Evolutionary conservation across 441 rosid genomes (phyloP).

Genomic region (Populus tomentosa): DNA sequence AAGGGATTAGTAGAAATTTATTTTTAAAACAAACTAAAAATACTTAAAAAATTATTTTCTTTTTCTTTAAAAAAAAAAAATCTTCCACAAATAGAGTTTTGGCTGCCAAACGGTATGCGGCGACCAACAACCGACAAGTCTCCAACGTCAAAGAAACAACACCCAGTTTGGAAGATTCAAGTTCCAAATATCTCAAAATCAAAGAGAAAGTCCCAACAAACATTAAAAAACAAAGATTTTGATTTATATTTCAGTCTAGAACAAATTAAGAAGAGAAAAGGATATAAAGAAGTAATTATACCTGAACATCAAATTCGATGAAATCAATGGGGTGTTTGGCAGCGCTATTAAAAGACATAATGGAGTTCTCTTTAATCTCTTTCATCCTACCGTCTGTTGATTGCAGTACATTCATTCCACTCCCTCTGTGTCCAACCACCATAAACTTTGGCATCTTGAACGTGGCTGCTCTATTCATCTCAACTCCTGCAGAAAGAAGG

Average conservation of each 20-base stretch:
- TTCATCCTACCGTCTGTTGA: slow-evolving; percentile 65
- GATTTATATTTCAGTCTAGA: background rate
- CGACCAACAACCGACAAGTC: background rate
- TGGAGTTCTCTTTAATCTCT: slow-evolving; percentile 69
- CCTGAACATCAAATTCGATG: slow-evolving; percentile 97
- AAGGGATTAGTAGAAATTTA: too few relatives aligned
- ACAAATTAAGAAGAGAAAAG: background rate
- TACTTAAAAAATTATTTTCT: too few relatives aligned
- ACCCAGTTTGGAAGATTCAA: background rate
- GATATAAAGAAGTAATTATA: slow-evolving; percentile 8
- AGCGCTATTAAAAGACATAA: slow-evolving; percentile 67
- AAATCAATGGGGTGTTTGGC: slow-evolving; percentile 67
- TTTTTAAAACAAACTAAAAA: too few relatives aligned
- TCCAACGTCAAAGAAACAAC: background rate
- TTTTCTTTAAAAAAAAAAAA: too few relatives aligned
- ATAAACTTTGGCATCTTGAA: slow-evolving; percentile 57
- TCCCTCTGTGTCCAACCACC: slow-evolving; percentile 85
- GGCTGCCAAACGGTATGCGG: background rate
- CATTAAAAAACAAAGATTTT: background rate
- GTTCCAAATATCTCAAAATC: background rate
- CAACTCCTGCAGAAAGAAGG: slow-evolving; percentile 31
- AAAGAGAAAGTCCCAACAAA: background rate
- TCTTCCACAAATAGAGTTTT: too few relatives aligned
- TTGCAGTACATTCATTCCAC: slow-evolving; percentile 67
- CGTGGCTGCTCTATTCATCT: slow-evolving; percentile 24